Evolutionary conservation across 768 basidiomycete genomes (phyloP).

Genomic region (Lepiota brunneoincarnata): DNA sequence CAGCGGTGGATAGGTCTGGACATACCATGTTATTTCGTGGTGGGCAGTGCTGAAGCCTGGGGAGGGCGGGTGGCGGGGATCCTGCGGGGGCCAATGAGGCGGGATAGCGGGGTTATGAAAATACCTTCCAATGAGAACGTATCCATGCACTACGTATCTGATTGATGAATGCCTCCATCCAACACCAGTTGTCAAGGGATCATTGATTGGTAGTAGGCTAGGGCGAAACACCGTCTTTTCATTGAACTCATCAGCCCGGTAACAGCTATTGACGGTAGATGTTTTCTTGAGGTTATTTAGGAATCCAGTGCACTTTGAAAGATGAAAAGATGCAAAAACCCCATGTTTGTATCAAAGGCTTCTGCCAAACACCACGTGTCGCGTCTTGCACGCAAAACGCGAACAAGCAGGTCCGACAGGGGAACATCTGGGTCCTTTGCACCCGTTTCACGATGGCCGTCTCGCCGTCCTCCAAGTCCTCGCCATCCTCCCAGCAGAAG

Average conservation of each 20-base stretch:
- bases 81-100: no score
- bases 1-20: not conserved
- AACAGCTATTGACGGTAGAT: no score
- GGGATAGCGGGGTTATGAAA: not conserved
- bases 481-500: not conserved
- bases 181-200: not conserved
- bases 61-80: no score
- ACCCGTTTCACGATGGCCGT: constrained; percentile 2
- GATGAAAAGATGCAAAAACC: no score
- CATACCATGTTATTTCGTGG: not conserved
- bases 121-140: constrained; percentile 1
- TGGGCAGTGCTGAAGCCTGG: no score
- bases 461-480: constrained; percentile 7
- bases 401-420: not conserved
- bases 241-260: no score
- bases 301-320: no score
- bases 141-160: not conserved
- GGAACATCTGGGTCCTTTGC: not conserved
- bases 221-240: no score
- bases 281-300: not conserved
- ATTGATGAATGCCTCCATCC: not conserved
- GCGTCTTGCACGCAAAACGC: not conserved
- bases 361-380: constrained; percentile 5
- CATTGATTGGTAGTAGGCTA: not conserved
- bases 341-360: not conserved